Conservation (phyloP, 495 filamentous ascomycete genomes). For the Hypoxylon lenormandii region DNA sequence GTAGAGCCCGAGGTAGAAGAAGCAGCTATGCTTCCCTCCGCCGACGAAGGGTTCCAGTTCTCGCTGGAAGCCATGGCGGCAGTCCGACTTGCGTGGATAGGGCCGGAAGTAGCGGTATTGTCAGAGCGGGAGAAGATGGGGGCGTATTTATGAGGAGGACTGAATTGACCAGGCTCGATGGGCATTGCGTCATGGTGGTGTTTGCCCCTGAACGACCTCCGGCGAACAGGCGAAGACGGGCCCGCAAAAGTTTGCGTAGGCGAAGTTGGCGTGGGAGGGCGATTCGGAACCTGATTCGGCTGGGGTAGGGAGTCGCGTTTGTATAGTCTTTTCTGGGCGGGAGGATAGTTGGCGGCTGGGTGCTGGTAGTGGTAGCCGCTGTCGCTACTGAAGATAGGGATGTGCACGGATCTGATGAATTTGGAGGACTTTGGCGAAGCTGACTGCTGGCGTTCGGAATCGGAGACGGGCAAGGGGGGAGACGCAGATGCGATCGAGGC, state of each 20-base stretch:
- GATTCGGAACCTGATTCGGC: constrained; percentile 20
- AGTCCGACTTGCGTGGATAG: constrained; percentile 37
- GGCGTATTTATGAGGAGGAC: constrained; percentile 39
- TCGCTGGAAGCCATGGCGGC: constrained; percentile 48
- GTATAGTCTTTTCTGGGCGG: constrained; percentile 24
- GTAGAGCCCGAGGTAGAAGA: constrained; percentile 45
- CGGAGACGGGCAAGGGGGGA: constrained; percentile 10
- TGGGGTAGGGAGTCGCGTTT: constrained; percentile 40
- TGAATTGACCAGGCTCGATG: constrained; percentile 44
- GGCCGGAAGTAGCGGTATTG: constrained; percentile 53
- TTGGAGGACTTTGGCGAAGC: constrained; percentile 37
- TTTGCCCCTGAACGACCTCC: constrained; percentile 38
- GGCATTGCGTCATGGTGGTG: constrained; percentile 57
- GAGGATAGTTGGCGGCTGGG: background rate
- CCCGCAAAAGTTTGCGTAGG: constrained; percentile 25
- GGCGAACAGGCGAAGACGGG: constrained; percentile 30
- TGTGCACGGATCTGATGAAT: constrained; percentile 43
- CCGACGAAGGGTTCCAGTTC: constrained; percentile 37
- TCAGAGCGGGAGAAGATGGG: constrained; percentile 51
- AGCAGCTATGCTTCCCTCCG: constrained; percentile 44
- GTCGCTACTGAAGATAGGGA: constrained; percentile 40
- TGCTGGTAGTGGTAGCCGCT: constrained; percentile 26
- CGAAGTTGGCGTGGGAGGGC: constrained; percentile 32
- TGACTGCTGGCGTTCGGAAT: constrained; percentile 12
- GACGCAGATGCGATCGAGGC: constrained; percentile 20